Conservation (phyloP, 2,329 filamentous ascomycete species). For the Exophiala mesophila region DNA sequence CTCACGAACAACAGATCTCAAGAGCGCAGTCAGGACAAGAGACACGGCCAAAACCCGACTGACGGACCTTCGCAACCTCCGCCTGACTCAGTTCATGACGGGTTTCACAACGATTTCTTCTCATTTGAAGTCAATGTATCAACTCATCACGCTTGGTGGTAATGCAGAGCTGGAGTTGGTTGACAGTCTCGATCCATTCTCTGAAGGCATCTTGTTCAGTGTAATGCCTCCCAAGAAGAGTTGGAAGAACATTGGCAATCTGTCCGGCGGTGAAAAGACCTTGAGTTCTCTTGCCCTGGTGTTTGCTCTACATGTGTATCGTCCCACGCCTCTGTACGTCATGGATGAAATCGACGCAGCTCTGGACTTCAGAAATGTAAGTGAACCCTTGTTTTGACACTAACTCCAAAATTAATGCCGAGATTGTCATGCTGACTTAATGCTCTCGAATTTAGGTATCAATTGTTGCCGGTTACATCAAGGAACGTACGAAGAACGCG, state of each 20-base stretch:
- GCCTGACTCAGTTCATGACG: conserved; percentile 96
- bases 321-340: conserved; percentile 94
- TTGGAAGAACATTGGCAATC: conserved; percentile 98
- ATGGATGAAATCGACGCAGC: conserved; percentile 99
- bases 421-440: conserved; percentile 17
- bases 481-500: conserved; percentile 97
- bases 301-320: conserved; percentile 98
- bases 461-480: conserved; percentile 98
- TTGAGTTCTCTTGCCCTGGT: conserved; percentile 87
- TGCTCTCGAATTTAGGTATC: conserved; percentile 59
- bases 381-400: conserved; percentile 44
- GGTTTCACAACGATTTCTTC: conserved; percentile 92
- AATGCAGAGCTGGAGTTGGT: conserved; percentile 97
- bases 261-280: conserved; percentile 96
- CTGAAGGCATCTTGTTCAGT: conserved; percentile 91
- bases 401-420: too few relatives aligned
- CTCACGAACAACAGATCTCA: conserved; percentile 75
- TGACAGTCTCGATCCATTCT: conserved; percentile 92
- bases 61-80: conserved; percentile 83
- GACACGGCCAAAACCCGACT: conserved; percentile 88
- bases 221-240: conserved; percentile 99
- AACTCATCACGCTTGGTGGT: conserved; percentile 99
- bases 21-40: conserved; percentile 68
- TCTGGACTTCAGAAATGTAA: conserved; percentile 93
- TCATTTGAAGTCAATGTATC: conserved; percentile 98